Evolutionary conservation across 75 land plant species (phyloP), one percentile per base, ranked within the genome.

Genomic region (Cryptomeria japonica): DNA sequence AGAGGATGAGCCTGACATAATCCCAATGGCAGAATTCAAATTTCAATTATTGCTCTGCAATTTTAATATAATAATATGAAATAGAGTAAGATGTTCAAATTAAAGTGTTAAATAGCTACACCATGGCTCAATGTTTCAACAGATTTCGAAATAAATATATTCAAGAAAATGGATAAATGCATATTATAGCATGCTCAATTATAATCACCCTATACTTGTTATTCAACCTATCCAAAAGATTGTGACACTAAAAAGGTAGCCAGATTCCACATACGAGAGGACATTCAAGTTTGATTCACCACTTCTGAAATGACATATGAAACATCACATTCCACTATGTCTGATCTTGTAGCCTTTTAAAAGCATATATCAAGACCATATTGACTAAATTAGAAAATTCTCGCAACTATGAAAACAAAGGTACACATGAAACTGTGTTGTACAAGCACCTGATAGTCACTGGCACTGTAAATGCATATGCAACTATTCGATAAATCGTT

Each of bases 251-350:
- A 82, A 51, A 82, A 82, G 46, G 14, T 22, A 46, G 84, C 15
- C 53, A 82, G 47, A 82, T 46, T 46, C 51, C 15, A 44, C 47
- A 46, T 28, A 38, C 7, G 55, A 80, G 25, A 80, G 83, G 6
- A 25, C 46, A 41, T 80, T 39, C 42, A 41, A 80, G 18, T 46
- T n/a, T 82, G 84, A 82, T n/a, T 82, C 34, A 19, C 84, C 31
- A 44, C 14, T 79, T 38, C 6, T 82, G 13, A 13, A 46, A 28
- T 41, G 12, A n/a, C 47, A 44, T 49, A 46, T 0, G 15, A n/a
- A 82, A 82, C 84, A 82, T 82, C n/a, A 41, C 82, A 77, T 38
- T 41, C 42, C 42, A 38, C 82, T 25, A n/a, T 64, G 42, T 79
- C 82, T 79, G 42, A 19, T 39, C 28, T 36, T 22, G 82, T 39